Base-by-base conservation (phyloP, 73 alveolate genomes). In the Urostyla sp. region DNA sequence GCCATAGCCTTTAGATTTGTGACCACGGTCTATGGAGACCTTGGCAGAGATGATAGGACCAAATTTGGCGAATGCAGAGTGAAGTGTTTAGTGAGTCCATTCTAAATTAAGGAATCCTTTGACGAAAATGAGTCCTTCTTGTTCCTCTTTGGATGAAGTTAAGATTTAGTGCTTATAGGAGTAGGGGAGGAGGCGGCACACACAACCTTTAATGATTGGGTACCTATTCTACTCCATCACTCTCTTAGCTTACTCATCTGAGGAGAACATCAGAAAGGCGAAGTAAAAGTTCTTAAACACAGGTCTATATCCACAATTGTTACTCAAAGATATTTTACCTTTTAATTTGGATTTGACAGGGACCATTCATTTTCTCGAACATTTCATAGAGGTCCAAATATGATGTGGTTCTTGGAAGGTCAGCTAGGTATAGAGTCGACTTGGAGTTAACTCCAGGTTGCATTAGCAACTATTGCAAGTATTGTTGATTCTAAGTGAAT, bases 1-100 rank as follows among this genome's bases (percentile, higher is more conserved):
- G 20, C 97, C 97, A 67, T 59, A 91, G 38, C 97, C 97, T 72
- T 83, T 82, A 49, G 72, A 35, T 48, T 82, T 93, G 0, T 87
- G 93, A 54, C 76, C 90, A 48, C 67, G 84, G 80, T 83, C 91
- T 35, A 87, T 80, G 16, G 95, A 88, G 37, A 91, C 82, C 76
- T 91, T 91, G 35, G 85, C 81, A 69, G 90, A 69, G 7, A 61
- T 40, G 20, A 91, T 85, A 6, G 63, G 61, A 16, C 94, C 94
- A 66, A 27, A 86, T 53, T 38, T 56, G 28, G 31, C 57, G 35
- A 86, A 86, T 30, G 63, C 66, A 5, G 49, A 72, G 60, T 86
- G 63, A 34, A 86, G 78, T 49, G 75, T 81, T 40, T 57, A 54
- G n/a, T 69, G 77, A 37, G 81, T 16, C 77, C 77, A 59, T 3